phyloP scores from a whole-genome alignment of 441 rosid genomes.

The Populus hybrid region DNA sequence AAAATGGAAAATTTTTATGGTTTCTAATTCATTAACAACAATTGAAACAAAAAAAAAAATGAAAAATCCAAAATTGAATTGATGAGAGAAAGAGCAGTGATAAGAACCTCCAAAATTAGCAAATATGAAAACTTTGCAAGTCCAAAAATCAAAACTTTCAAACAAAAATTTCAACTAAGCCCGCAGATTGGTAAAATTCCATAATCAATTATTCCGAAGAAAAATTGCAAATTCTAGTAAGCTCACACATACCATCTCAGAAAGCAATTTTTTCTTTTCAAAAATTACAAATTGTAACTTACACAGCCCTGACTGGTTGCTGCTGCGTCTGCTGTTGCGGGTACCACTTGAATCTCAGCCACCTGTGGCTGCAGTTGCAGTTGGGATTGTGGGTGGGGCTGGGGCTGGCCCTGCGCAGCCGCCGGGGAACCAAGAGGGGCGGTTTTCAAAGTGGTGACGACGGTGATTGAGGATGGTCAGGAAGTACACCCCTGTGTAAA shows the following conservation, averaged over 20 bases:
- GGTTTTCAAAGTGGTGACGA: conserved; percentile 10
- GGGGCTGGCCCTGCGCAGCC: conserved; percentile 22
- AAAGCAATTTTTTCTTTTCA: background rate
- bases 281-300: conserved; percentile 30
- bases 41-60: background rate
- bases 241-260: background rate
- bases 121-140: background rate
- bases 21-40: background rate
- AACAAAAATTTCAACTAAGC: too few species aligned
- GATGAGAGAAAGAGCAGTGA: background rate
- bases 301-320: conserved; percentile 52
- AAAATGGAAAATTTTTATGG: too few species aligned
- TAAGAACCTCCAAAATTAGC: background rate
- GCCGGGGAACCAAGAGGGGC: conserved; percentile 7
- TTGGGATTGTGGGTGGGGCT: conserved; percentile 12
- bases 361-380: conserved; percentile 30
- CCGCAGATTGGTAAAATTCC: background rate
- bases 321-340: conserved; percentile 29
- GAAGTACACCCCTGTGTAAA: conserved; percentile 47
- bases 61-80: background rate
- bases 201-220: background rate
- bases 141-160: background rate
- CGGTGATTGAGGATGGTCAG: conserved; percentile 56
- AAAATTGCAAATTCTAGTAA: conserved; percentile 6
- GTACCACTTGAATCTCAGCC: conserved; percentile 21